Evolutionary conservation across 169 alveolate species (phyloP).

Genomic region (Plasmodium coatneyi): DNA sequence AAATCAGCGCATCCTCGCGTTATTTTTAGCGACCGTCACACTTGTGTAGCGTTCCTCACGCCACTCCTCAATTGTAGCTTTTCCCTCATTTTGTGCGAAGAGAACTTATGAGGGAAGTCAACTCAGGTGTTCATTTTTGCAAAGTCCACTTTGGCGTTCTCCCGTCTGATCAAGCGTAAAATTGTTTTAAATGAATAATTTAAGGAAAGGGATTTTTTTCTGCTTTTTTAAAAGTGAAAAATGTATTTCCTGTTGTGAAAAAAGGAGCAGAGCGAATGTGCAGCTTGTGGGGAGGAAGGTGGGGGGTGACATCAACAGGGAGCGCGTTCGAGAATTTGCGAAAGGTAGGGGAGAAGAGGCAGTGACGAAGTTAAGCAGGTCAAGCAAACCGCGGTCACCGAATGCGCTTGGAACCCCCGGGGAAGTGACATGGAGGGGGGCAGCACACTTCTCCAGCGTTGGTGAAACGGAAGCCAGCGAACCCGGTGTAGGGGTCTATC

Average conservation of each 20-base stretch:
- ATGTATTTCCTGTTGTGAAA: neutral
- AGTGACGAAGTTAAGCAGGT: neutral
- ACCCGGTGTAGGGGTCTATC: neutral
- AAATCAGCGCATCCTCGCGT: neutral
- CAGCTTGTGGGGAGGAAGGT: neutral
- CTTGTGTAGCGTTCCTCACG: neutral
- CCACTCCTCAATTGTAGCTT: neutral
- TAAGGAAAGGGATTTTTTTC: neutral
- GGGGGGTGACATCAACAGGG: neutral
- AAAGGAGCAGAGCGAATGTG: neutral
- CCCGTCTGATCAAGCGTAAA: neutral
- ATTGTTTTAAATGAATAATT: conserved; percentile 7
- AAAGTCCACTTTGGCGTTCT: neutral
- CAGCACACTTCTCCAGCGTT: neutral
- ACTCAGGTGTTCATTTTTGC: neutral
- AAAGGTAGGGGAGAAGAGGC: neutral
- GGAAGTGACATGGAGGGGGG: neutral
- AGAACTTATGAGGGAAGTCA: neutral
- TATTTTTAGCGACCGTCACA: neutral
- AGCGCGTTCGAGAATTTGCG: neutral
- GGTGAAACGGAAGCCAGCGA: neutral
- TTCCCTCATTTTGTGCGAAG: neutral
- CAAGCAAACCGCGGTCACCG: neutral
- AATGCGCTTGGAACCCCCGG: neutral
- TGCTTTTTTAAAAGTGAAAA: conserved; percentile 15